A percentile compares a stretch with the other conserved stretches of the same genome.
These are phyloP conservation scores for Lipomyces spencermartinsiae DNA, from an alignment of 805 yeast species.

Conservation along the genomic window DNA sequence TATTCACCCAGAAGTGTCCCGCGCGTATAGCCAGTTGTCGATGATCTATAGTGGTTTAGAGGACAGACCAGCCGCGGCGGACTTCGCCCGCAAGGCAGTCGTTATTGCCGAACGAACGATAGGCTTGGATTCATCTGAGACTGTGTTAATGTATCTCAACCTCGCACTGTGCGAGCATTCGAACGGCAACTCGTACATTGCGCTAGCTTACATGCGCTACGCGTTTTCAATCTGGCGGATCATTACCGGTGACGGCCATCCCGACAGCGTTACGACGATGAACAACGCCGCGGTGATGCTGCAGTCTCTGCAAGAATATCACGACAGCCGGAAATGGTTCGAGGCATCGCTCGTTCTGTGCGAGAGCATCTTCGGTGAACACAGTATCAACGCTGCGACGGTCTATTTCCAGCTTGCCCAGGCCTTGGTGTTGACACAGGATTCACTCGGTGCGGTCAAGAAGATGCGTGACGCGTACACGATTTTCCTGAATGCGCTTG, in stretches of 20 bases:
- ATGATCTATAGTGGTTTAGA: conserved; percentile 68
- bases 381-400: conserved; percentile 66
- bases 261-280: conserved; percentile 69
- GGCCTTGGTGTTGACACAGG: conserved; percentile 58
- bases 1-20: conserved; percentile 79
- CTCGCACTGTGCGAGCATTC: conserved; percentile 74
- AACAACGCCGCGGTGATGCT: conserved; percentile 67
- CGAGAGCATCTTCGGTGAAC: conserved; percentile 58
- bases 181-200: conserved; percentile 62
- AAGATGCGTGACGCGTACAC: conserved; percentile 62
- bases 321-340: conserved; percentile 60
- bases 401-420: conserved; percentile 74
- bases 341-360: conserved; percentile 61
- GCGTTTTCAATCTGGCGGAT: conserved; percentile 64
- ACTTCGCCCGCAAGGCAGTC: conserved; percentile 69
- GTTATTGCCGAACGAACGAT: conserved; percentile 76
- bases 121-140: conserved; percentile 82
- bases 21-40: conserved; percentile 68
- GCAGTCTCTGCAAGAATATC: conserved; percentile 56
- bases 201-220: conserved; percentile 66
- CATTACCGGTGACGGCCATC: conserved; percentile 69
- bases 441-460: conserved; percentile 62
- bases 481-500: conserved; percentile 63
- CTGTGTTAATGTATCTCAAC: conserved; percentile 73
- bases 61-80: conserved; percentile 59